Conservation (phyloP, 2,329 filamentous ascomycete genomes). For the Elsinoe perseae region DNA sequence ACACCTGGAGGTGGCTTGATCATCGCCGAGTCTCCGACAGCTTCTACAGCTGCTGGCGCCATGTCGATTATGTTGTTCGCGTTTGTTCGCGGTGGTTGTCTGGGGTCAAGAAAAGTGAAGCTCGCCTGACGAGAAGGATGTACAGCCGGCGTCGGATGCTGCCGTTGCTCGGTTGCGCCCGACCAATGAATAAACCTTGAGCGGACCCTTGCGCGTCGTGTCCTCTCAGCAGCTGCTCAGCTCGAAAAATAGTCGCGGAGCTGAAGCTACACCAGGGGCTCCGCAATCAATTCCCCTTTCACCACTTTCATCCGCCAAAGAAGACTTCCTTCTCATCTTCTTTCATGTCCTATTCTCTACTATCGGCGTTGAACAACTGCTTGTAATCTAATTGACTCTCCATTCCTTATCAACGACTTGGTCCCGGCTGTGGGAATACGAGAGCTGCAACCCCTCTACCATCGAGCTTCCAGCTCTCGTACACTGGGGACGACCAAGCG, state of each 20-base stretch:
- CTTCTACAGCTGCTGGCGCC: slow-evolving; percentile 26
- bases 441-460: neutral
- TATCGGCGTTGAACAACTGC: neutral
- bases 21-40: slow-evolving; percentile 20
- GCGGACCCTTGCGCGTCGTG: slow-evolving; percentile 12
- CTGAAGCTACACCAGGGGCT: neutral
- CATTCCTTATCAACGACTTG: neutral
- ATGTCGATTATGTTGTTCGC: slow-evolving; percentile 18
- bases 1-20: slow-evolving; percentile 72
- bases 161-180: neutral
- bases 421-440: neutral
- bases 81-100: neutral
- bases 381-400: slow-evolving; percentile 11
- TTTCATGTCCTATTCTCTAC: neutral
- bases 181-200: neutral
- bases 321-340: neutral
- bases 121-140: neutral
- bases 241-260: slow-evolving; percentile 14
- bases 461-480: neutral
- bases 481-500: neutral
- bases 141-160: neutral
- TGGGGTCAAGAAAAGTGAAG: slow-evolving; percentile 8
- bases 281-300: slow-evolving; percentile 1
- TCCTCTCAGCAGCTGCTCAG: neutral
- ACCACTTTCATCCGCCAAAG: neutral